These are phyloP conservation scores for Cairneyella variabilis DNA, from an alignment of 495 filamentous ascomycete genomes.

Conservation along the genomic window DNA sequence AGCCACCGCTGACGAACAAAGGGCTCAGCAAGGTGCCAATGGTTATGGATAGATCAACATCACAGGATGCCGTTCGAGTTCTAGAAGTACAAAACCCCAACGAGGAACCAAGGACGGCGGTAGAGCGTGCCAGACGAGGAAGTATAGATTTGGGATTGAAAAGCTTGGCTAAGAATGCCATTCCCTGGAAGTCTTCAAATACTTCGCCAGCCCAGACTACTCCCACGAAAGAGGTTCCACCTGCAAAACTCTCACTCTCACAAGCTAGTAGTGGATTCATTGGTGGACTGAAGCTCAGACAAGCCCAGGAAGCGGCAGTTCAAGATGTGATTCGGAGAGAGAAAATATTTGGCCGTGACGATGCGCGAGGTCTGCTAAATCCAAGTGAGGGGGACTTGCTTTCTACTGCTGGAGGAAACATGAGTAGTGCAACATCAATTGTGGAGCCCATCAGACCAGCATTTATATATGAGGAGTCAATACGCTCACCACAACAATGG, in stretches of 20 bases:
- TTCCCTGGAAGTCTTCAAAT: slow-evolving; percentile 12
- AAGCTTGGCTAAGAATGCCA: slow-evolving; percentile 4
- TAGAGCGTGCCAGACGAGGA: slow-evolving; percentile 5
- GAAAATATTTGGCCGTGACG: not conserved
- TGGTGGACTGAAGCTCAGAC: slow-evolving; percentile 28
- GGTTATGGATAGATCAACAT: slow-evolving; percentile 10
- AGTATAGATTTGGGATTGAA: slow-evolving; percentile 19
- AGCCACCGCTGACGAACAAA: slow-evolving; percentile 27
- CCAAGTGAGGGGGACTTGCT: not conserved
- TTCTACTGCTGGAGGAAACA: not conserved
- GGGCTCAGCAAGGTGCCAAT: slow-evolving; percentile 6
- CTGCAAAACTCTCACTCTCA: not conserved
- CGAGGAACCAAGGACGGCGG: not conserved
- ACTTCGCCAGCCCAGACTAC: not conserved
- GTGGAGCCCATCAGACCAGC: not conserved
- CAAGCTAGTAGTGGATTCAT: slow-evolving; percentile 20
- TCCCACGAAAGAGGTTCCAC: not conserved
- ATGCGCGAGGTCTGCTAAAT: not conserved
- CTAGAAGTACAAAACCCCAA: not conserved
- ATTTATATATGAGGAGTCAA: slow-evolving; percentile 8
- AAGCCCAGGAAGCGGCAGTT: slow-evolving; percentile 21
- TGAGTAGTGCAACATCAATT: not conserved
- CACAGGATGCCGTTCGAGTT: slow-evolving; percentile 2
- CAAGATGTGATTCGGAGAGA: slow-evolving; percentile 16
- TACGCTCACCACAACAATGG: slow-evolving; percentile 18